Base-by-base conservation (phyloP, 2,329 filamentous ascomycete genomes). In the Colletotrichum tropicale region DNA sequence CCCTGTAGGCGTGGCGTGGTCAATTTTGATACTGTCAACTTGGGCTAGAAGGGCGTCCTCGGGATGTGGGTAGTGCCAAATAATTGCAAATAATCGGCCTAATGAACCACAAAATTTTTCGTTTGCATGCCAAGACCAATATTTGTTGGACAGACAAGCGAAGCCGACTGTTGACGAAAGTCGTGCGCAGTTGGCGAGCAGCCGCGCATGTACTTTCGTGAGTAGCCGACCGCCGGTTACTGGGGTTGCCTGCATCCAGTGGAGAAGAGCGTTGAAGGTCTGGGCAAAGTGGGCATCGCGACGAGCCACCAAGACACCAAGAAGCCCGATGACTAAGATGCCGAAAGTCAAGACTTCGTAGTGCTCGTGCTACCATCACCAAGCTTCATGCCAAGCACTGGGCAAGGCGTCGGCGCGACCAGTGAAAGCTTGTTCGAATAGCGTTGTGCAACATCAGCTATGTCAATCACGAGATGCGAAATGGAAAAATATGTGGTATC, bases 331-430 rank as follows among this genome's bases (percentile, higher is more conserved):
- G 65, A 70, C 65, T 64, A 73, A 70, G 16, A n/a, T 55, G 15
- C 16, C 52, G 56, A 24, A 34, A 67, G 30, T 66, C 52, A 71
- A 71, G 70, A 64, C 66, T n/a, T 56, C 2, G 43, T 56, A 24
- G 65, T 16, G 28, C 65, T 34, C 18, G 48, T 26, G 48, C 65
- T 56, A 16, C 43, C 13, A 21, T 66, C 38, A 61, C 55, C 56
- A 75, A 75, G 73, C 73, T 75, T 75, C 69, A 18, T 38, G 73
- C 73, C 73, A 71, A 75, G 73, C 24, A 34, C 69, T 58, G 58
- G 66, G 62, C 72, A 13, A 26, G n/a, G 55, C 38, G 28, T 71
- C 36, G 55, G 38, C 52, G 26, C 61, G 52, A 36, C 43, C 10
- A 13, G 10, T 52, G n/a, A 52, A 75, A 75, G 73, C 73, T 75